Evolutionary conservation across 2,329 filamentous ascomycete species (phyloP), one percentile per base, ranked within the genome.

Genomic region (Colletotrichum shisoi): DNA sequence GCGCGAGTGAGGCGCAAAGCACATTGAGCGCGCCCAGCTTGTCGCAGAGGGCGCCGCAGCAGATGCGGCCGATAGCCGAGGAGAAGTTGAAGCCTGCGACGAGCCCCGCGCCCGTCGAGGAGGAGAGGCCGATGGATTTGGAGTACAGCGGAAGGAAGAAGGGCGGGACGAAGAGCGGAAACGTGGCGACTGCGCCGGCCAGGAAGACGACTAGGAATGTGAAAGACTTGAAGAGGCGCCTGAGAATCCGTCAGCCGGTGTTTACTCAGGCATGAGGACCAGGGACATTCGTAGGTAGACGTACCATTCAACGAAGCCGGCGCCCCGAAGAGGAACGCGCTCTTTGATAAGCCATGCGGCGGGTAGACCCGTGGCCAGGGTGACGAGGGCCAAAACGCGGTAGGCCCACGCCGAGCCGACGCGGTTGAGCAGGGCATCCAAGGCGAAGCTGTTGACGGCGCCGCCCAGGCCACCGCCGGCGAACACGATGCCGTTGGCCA

Each of bases 41-140:
- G 71, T 89, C 87, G 67, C 83, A 85, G 1, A 82, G 73, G 24
- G 85, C 77, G 1, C 87, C 87, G 45, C 82, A 84, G 3, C 79
- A 65, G 12, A 90, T 78, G 7, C 87, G 79, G 0, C 87, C 87
- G 4, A 87, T 72, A 0, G 86, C 86, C 0, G 87, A 88, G 0
- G 85, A 81, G 27, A 87, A 82, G 73, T 86, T 88, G 78, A 88
- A 90, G 1, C 81, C 86, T 0, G 87, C 87, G 0, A 89, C 79
- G 0, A 89, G 76, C 12, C 78, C 85, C 0, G 87, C 87, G 0
- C 86, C 87, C 0, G 80, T 81, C 8, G 77, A 78, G 1, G 85
- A 80, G 0, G 81, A 79, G 8, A 89, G 76, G 0, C 84, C 84
- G n/a, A 89, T 78, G 0, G 85, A 84, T 4, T 79, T 76, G 34